Base-by-base conservation (phyloP, 768 basidiomycete species). In the Rhizopogon vesiculosus region DNA sequence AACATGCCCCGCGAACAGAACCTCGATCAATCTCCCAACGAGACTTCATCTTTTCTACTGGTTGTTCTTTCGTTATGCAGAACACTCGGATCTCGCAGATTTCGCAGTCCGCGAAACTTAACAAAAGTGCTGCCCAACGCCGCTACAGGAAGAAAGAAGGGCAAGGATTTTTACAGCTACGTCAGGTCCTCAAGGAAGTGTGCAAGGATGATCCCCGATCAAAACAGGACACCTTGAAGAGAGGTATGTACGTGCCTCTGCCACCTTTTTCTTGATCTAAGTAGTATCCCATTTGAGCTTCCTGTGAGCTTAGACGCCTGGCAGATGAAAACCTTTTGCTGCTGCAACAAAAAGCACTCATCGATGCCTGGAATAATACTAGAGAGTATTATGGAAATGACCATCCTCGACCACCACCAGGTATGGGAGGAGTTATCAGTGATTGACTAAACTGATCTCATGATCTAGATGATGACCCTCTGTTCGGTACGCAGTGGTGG, bases 121-220 rank as follows among this genome's bases (percentile, higher is more conserved):
- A 38, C 35, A 49, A 22, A 49, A 22, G 19, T 10, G 48, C 48
- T 38, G 48, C 48, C 35, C 48, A 49, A 10, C 33, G 33, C 1
- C 48, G 48, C 22, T 49, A 49, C 48, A 49, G 48, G 15, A 49
- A 49, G 48, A 49, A 49, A 15, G 48, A 49, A 16, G 48, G 35
- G 15, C 15, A 49, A 5, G 48, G 33, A 0, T 49, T 49, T 22
- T 38, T 38, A 15, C 48, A 38, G 9, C 15, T 49, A 15, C 48
- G 48, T 6, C 33, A 49, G 15, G 48, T 19, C 33, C 19, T 49
- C 10, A 49, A 22, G 15, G 15, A 49, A 7, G 48, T 49, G 19
- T 33, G 15, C 33, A 38, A 49, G 19, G 48, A 49, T 35, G 46
- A 22, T 25, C 48, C 15, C 2, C 33, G 48, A 49, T 38, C 35